Evolutionary conservation across 805 yeast genomes (phyloP).

Genomic region (Barnettozyma sucrosica): DNA sequence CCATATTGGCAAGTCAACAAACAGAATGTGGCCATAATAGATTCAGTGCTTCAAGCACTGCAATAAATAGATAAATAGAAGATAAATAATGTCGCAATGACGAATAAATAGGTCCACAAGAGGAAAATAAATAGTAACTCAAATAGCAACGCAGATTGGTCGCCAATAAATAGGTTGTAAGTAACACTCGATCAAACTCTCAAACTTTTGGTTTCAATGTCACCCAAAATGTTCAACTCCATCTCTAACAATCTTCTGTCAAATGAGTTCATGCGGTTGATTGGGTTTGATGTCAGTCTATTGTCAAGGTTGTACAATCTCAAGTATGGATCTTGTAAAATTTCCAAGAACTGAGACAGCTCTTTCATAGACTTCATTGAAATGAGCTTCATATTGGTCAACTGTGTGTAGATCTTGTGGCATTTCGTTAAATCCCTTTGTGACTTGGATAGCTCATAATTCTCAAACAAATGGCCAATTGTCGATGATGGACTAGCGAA

Average conservation of each 20-base stretch:
- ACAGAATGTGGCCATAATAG: too few relatives aligned
- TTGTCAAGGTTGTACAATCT: constrained; percentile 8
- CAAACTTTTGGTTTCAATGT: constrained; percentile 12
- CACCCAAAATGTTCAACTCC: constrained; percentile 20
- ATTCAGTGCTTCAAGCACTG: background rate
- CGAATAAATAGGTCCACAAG: background rate
- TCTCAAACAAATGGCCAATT: constrained; percentile 9
- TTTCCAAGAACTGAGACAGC: constrained; percentile 4
- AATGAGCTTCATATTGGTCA: constrained; percentile 6
- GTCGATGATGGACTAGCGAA: constrained; percentile 18
- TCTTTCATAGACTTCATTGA: constrained; percentile 11
- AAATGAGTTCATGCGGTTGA: constrained; percentile 4
- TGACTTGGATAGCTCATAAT: constrained; percentile 7
- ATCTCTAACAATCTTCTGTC: constrained; percentile 14
- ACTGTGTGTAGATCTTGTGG: constrained; percentile 8
- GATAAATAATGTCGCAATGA: background rate
- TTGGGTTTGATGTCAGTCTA: background rate
- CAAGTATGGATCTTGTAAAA: constrained; percentile 12
- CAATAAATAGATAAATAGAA: too few relatives aligned
- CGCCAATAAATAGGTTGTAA: background rate
- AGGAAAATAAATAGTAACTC: background rate
- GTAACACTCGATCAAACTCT: constrained; percentile 2
- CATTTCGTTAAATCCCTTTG: constrained; percentile 10
- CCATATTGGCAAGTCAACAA: background rate
- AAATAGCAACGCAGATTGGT: too few relatives aligned